Conservation (phyloP, 108 stramenopile species). For the Stephanodiscus triporus region DNA sequence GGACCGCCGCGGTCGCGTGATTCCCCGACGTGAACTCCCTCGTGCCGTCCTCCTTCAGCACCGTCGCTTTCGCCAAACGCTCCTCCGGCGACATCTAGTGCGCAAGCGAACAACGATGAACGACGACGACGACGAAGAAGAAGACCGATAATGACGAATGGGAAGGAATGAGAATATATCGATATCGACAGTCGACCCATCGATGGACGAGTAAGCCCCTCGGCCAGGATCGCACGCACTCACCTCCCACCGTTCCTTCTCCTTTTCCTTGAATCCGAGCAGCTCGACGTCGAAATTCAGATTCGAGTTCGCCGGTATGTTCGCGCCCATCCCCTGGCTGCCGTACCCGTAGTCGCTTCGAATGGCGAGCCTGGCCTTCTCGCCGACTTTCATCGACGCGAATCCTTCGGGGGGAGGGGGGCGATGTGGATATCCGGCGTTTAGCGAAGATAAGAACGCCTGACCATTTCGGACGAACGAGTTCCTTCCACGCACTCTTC, state of each 20-base stretch:
- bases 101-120: conserved; percentile 45
- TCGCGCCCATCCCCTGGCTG: conserved; percentile 79
- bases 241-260: conserved; percentile 80
- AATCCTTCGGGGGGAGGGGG: conserved; percentile 52
- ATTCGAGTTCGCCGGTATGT: conserved; percentile 86
- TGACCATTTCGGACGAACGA: too few species aligned
- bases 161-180: neutral
- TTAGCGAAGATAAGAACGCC: too few species aligned
- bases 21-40: conserved; percentile 81
- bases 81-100: conserved; percentile 76
- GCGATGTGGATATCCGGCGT: neutral
- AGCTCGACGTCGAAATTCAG: conserved; percentile 97
- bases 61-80: conserved; percentile 73
- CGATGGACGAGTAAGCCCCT: neutral
- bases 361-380: conserved; percentile 79
- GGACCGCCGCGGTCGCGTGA: conserved; percentile 74
- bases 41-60: conserved; percentile 85
- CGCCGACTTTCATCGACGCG: conserved; percentile 87
- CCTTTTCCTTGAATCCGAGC: conserved; percentile 84
- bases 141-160: neutral
- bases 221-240: neutral
- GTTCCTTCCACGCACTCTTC: too few species aligned
- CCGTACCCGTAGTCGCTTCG: conserved; percentile 95
- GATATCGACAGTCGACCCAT: too few species aligned
- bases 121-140: neutral